Conservation (phyloP, 2,329 filamentous ascomycete genomes). For the Ceratocystis cacaofunesta region DNA sequence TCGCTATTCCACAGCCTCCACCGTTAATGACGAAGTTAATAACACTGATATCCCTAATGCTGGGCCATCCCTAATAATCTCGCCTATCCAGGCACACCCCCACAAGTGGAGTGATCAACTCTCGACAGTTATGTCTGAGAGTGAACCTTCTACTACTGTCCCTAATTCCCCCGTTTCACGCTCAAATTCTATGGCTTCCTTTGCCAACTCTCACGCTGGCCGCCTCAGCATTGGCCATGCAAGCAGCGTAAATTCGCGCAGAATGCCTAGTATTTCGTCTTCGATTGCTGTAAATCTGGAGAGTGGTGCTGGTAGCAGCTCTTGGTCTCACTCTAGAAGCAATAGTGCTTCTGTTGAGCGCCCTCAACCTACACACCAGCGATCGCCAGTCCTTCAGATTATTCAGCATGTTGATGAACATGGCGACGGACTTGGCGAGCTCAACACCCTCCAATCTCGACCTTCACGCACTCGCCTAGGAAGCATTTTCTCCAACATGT, state of each 20-base stretch:
- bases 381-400: constrained; percentile 18
- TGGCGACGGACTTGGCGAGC: constrained; percentile 47
- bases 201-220: constrained; percentile 27
- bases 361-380: constrained; percentile 32
- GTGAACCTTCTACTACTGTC: constrained; percentile 33
- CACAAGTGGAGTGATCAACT: constrained; percentile 51
- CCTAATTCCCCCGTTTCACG: constrained; percentile 31
- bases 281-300: constrained; percentile 28
- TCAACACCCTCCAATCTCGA: constrained; percentile 37
- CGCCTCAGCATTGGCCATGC: constrained; percentile 31
- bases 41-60: neutral
- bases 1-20: constrained; percentile 5
- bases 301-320: constrained; percentile 17
- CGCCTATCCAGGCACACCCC: constrained; percentile 32
- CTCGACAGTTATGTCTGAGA: constrained; percentile 49
- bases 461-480: constrained; percentile 40
- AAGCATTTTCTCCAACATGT: constrained; percentile 33
- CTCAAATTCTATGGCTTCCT: constrained; percentile 27
- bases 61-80: neutral
- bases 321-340: constrained; percentile 28
- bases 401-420: constrained; percentile 48
- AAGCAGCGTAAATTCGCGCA: constrained; percentile 36
- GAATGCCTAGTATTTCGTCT: constrained; percentile 43
- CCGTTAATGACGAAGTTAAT: neutral
- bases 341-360: constrained; percentile 35